Evolutionary conservation across 805 yeast genomes (phyloP), one percentile per base, ranked within the genome.

Genomic region (Hemisphaericaspora nanyangensis): DNA sequence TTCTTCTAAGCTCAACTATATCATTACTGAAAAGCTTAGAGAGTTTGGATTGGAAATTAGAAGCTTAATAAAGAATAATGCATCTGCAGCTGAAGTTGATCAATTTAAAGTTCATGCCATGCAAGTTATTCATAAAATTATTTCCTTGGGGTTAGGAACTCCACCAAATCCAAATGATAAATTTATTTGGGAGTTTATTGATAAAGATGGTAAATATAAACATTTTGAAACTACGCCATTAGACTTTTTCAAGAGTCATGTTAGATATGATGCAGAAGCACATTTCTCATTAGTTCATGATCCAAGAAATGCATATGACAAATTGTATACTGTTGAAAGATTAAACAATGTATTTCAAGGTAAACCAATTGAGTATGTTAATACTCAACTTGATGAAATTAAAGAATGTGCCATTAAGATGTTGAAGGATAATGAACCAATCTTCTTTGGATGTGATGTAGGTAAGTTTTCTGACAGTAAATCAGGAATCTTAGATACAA

Each of bases 401-500:
- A 77, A 87, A 32, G 52, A 70, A 24, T 70, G 80, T 35, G 85
- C 86, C 20, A 77, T 85, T 28, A 72, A 76, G 51, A 77, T 87
- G 63, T 74, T 87, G 54, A 74, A 82, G 63, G 70, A 68, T 44
- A 80, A 85, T 61, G 83, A 83, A 65, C 83, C 95, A 0, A 86
- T 88, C 6, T 88, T 87, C 68, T 88, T 87, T 55, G 95, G 95
- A 10, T 81, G 90, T 13, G 95, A 87, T 59, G 86, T 90, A n/a
- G 93, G 91, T 17, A 81, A 83, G 57, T 87, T 70, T 62, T 75
- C 73, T 74, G 77, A 81, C 58, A 71, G 70, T 40, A 60, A 58
- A 18, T 58, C 78, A 6, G 96, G 96, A 39, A 60, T 85, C 34
- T 81, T 88, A 75, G 95, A 86, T 55, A 62, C 77, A 16, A 72